Base-by-base conservation (phyloP, 306 rosid genomes). In the Vigna hirtella region DNA sequence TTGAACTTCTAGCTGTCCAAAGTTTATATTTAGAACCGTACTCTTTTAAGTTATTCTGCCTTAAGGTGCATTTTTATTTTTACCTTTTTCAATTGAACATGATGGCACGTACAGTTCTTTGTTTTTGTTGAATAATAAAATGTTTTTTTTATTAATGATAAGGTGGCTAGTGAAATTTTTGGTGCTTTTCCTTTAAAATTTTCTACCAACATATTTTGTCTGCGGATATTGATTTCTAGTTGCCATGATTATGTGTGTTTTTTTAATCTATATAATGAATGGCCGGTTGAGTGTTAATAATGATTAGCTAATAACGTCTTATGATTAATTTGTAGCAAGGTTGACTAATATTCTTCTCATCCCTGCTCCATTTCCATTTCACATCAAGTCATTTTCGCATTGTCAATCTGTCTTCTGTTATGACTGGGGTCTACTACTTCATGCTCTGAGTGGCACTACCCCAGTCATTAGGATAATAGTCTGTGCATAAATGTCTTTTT, bases 21-120 rank as follows among this genome's bases (percentile, higher is more conserved):
- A 74, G 64, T 59, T 49, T 75, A 32, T 65, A 70, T 45, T 69
- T 71, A 63, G 70, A 15, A 56, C 79, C 57, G 49, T 17, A 13
- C 67, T 67, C n/a, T 68, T 38, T 74, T 5, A 18, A 22, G 69
- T 56, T 72, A 24, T 74, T 68, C 50, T 53, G 52, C 71, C 47
- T 7, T 13, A 49, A 75, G 83, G 84, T 85, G 47, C 61, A 66
- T 16, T 71, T 83, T 74, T 28, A 61, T 26, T 69, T 64, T 74
- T 16, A 61, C 34, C 45, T 57, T 9, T 70, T 49, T 49, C 9
- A 40, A 17, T 26, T 47, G n/a, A 51, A 45, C 55, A 36, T 11
- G 13, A 14, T 62, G 65, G 77, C 34, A 57, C 15, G 47, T 28
- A 47, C 24, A 20, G 1, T 18, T 57, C 50, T 12, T 36, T 55